Base-by-base conservation (phyloP, 2,329 filamentous ascomycete species). In the Claviceps arundinis region DNA sequence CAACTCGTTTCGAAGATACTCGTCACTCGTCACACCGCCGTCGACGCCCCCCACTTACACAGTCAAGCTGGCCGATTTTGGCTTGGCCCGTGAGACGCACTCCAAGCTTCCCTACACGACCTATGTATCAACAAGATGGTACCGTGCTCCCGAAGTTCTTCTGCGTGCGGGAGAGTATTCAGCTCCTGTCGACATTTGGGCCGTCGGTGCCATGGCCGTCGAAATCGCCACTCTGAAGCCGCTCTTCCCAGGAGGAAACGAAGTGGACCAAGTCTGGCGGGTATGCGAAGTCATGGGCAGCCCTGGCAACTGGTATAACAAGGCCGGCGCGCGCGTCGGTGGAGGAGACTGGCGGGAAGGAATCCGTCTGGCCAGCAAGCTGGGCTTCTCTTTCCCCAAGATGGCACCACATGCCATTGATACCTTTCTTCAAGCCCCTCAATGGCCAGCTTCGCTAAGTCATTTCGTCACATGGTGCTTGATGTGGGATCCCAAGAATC, bases 271-370 rank as follows among this genome's bases (percentile, higher is more conserved):
- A 68, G 93, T 98, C 1, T 98, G 93, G 93, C 84, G 93, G 59
- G 88, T 98, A 0, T 98, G 93, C 65, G 93, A 98, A 67, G 95
- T 98, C 54, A 98, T 98, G 93, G 93, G 93, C 48, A 97, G 91
- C 71, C 93, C 93, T 2, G 93, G 93, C 45, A 91, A 91, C 70
- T 98, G 93, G 93, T 93, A 95, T 66, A 95, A 87, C 74, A 96
- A 96, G 70, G 76, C 87, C 5, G 90, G 90, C 24, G 75, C 77
- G 26, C 86, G 84, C 58, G 87, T 98, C 30, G 93, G 93, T 52
- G 93, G 93, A 63, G 93, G 93, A 62, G 93, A 98, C 60, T 98
- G 93, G 93, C 89, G 89, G 62, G 93, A 98, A 54, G 93, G 93
- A 53, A 89, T 89, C 46, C 81, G 89, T 56, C 75, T 98, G 54